Percentiles rank a stretch among this genome's conserved stretches.
These are phyloP conservation scores for Linum lewisii DNA, from an alignment of 345 rosid species.

Conservation along the genomic window DNA sequence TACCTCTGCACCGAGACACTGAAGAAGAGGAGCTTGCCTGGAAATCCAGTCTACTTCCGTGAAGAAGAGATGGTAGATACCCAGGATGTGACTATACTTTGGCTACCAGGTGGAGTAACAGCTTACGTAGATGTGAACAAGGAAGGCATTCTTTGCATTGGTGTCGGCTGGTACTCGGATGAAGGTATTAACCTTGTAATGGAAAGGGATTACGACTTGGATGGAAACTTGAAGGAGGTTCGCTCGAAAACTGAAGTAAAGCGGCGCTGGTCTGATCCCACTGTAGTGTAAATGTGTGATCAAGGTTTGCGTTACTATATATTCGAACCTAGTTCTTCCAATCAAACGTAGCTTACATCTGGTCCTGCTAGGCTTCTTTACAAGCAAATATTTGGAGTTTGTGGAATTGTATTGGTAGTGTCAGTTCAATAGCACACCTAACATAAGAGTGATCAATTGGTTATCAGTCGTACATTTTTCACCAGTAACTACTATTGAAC, in stretches of 20 bases:
- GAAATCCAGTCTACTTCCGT: slow-evolving; percentile 43
- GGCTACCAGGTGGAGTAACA: slow-evolving; percentile 86
- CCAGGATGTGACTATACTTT: slow-evolving; percentile 61
- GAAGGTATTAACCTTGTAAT: slow-evolving; percentile 87
- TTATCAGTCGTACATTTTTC: too few relatives aligned
- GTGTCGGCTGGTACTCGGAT: slow-evolving; percentile 84
- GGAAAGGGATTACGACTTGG: slow-evolving; percentile 78
- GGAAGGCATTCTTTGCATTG: slow-evolving; percentile 73
- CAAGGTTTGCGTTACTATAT: too few relatives aligned
- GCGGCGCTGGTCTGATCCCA: slow-evolving; percentile 63
- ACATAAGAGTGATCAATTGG: too few relatives aligned
- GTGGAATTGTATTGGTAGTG: too few relatives aligned
- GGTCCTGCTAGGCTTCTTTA: too few relatives aligned
- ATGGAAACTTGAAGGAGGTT: slow-evolving; percentile 81
- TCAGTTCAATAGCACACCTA: too few relatives aligned
- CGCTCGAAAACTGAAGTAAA: slow-evolving; percentile 69
- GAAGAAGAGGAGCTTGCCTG: slow-evolving; percentile 71
- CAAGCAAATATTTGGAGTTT: too few relatives aligned
- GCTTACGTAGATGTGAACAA: slow-evolving; percentile 58
- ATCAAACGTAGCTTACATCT: too few relatives aligned
- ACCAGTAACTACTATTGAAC: too few relatives aligned
- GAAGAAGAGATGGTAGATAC: slow-evolving; percentile 79
- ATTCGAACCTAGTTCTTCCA: too few relatives aligned
- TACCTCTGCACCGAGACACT: slow-evolving; percentile 76
- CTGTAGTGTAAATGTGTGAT: too few relatives aligned